Percentiles rank a stretch among this genome's conserved stretches.
phyloP scores from a whole-genome alignment of 306 rosid genomes.

The Glycine soja region DNA sequence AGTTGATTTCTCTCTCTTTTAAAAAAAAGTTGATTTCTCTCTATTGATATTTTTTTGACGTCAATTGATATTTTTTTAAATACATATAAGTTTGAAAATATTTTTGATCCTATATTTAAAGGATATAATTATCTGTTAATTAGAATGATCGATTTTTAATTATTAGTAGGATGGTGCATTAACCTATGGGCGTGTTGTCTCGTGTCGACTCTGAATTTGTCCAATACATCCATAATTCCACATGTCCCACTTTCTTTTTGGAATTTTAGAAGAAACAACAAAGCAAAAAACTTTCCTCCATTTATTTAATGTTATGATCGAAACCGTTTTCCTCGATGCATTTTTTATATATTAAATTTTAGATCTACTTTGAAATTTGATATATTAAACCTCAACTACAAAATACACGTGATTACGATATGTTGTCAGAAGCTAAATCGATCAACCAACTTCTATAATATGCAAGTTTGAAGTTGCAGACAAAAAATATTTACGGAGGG shows the following conservation, averaged over 20 bases:
- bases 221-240: not conserved
- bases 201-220: not conserved
- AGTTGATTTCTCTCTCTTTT: too few species aligned
- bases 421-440: not conserved
- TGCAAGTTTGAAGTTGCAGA: not conserved
- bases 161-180: not conserved
- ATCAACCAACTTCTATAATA: not conserved
- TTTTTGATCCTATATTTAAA: too few species aligned
- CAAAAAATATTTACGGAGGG: not conserved
- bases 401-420: not conserved
- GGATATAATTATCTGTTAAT: too few species aligned
- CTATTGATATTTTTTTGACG: too few species aligned
- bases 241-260: not conserved
- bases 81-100: too few species aligned
- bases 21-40: too few species aligned
- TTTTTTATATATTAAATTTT: not conserved
- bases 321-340: not conserved
- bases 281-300: not conserved
- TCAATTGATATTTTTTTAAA: too few species aligned
- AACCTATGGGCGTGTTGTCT: not conserved
- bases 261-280: not conserved
- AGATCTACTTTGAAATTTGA: not conserved
- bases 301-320: not conserved
- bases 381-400: not conserved
- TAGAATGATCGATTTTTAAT: too few species aligned